Base-by-base conservation (phyloP, 2,329 filamentous ascomycete species). In the Penicillium sp. region DNA sequence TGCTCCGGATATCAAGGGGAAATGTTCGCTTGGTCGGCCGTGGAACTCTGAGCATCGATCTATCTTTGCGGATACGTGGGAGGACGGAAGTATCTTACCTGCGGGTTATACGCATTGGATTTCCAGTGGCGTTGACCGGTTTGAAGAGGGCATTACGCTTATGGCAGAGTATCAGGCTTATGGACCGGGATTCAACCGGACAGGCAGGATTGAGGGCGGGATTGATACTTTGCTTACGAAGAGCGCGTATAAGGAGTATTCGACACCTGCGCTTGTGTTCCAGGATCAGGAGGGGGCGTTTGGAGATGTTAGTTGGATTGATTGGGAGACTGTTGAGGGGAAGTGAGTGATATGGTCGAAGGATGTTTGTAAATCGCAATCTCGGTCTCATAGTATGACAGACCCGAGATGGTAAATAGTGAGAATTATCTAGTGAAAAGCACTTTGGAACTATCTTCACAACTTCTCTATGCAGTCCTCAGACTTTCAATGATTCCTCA, bases 31-130 rank as follows among this genome's bases (percentile, higher is more conserved):
- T 0, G 86, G 86, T 1, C 72, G 86, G n/a, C 85, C 85, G 0
- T 88, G 86, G 81, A 88, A 88, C 64, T 75, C 80, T 0, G 72
- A 77, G 45, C 84, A 87, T 60, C 78, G 82, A 21, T 83, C 81
- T 33, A 77, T 88, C 58, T 87, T 86, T 61, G 80, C 82, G 53
- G 70, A 80, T 11, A 79, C 75, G 1, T 84, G 82, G 60, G 73
- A 87, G 6, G 85, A 88, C 64, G 76, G 76, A 5, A 83, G 79
- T 46, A 81, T 88, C 26, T 61, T 74, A 37, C 74, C 81, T 0
- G 76, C 73, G 1, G 85, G 85, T 2, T 88, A 87, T 65, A 84
- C 83, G 37, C 64, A 76, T 11, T 87, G 84, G 84, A 66, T 74
- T 14, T 59, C 66, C 11, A 53, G 45, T 44, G 77, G 72, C 8